Base-by-base conservation (phyloP, 1,284 basidiomycete species). In the Malassezia obtusa region DNA sequence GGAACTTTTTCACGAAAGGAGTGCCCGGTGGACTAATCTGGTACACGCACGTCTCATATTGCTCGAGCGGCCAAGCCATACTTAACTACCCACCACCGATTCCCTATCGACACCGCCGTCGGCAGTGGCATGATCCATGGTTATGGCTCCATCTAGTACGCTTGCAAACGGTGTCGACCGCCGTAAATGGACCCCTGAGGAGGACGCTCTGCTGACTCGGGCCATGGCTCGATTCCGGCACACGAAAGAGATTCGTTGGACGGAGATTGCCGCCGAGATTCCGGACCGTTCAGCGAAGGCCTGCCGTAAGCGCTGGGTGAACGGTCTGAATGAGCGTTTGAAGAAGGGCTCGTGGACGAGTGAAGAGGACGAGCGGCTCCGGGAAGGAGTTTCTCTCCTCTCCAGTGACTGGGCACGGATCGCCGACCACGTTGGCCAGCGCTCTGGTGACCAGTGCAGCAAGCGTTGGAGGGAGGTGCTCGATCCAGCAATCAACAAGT, bases 261-360 rank as follows among this genome's bases (percentile, higher is more conserved):
- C 53, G 1, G 53, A 56, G 30, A 37, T 56, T 5, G 48, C 53
- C 3, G 48, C 41, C 7, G 24, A 22, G 10, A 39, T 56, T 14
- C 53, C 53, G 4, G 49, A 39, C 0, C 53, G 53, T 15, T 43
- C 53, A 8, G 45, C 53, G 2, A 56, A 56, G 12, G 53, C 53
- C 8, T 56, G 53, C 30, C 53, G 53, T 15, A 56, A 56, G 22
- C 53, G 53, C n/a, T 56, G 53, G 53, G 53, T 56, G 9, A 56
- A 56, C 25, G 53, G 53, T 4, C 22, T 56, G 7, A 56, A 56
- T 32, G 53, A 56, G 1, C 43, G 53, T 10, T 33, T 56, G 14
- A 56, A 56, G 43, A 56, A 56, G 32, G 53, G 53, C 17, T 50
- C 53, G 5, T 56, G 53, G 53, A 50, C 49, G 3, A 25, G 17